Evolutionary conservation across 495 filamentous ascomycete genomes (phyloP), one percentile per base, ranked within the genome.

Genomic region (Talaromyces proteolyticus): DNA sequence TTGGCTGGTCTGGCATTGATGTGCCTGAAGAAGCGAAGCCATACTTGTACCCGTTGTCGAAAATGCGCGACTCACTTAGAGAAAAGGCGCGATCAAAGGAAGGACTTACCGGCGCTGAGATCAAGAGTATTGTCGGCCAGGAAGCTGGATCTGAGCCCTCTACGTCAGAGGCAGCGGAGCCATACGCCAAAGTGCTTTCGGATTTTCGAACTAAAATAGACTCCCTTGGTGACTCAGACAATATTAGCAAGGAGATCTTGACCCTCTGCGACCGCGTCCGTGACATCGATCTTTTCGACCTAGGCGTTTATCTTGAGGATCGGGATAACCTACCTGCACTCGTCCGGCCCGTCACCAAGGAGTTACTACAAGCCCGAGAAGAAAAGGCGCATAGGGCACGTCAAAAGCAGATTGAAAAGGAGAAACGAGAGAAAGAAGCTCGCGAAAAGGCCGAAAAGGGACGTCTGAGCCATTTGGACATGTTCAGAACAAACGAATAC

Each of bases 291-390:
- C 81, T 97, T 24, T 88, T 86, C 45, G 77, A 88, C 42, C 70
- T 91, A 0, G 88, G 83, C 17, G 81, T 96, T 19, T 91, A 93
- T 53, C 83, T 97, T 8, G 92, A 96, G 58, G 92, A 97, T 59
- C 82, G 88, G 14, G 80, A 86, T 7, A 73, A 73, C 29, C 75
- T 76, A 52, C 84, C 86, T 0, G 89, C 92, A 14, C 71, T 96
- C 1, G 80, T 96, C 54, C 89, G 91, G 47, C 91, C 88, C n/a
- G 76, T 94, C 11, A 85, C 82, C 3, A 73, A 74, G 2, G 84
- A 86, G 44, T 75, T 95, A 25, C 70, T 86, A 26, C 84, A 75
- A 40, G 67, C 74, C 6, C 70, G 69, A 1, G 81, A 78, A 52
- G 78, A 76, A 56, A 76, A 72, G 36, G 72, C 63, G 29, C 67